Base-by-base conservation (phyloP, 2,329 filamentous ascomycete species). In the Ilyonectria destructans region DNA sequence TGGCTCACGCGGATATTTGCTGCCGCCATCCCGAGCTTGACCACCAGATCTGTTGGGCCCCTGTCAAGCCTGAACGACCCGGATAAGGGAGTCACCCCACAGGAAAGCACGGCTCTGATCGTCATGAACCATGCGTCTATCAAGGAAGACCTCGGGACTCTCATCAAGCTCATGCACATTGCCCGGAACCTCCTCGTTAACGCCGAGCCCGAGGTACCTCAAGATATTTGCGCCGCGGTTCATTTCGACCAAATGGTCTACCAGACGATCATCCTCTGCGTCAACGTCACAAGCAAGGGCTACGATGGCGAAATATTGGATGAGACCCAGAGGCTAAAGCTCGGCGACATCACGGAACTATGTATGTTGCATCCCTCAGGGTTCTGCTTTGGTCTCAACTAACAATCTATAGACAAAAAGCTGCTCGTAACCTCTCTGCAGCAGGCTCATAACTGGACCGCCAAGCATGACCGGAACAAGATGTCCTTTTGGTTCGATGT, bases 401-500 rank as follows among this genome's bases (percentile, higher is more conserved):
- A 48, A 72, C 61, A 48, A 3, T 10, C 15, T n/a, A 6, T 61
- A 91, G 89, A 90, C 78, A 92, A 92, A 72, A 91, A 91, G 74
- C 81, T 92, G 1, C 82, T 92, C 2, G 89, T 92, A 2, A 91
- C 90, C 0, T 89, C 88, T 2, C 80, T 92, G 13, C 90, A 92
- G 74, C 89, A 92, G 77, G 88, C 89, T 2, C 90, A 92, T 71
- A 92, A 92, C 77, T 91, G 90, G 89, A 90, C 89, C 1, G 89
- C 90, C 63, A 91, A 91, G 69, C 90, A 92, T 73, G 90, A 92
- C 74, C 83, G 90, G 40, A 91, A 91, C 78, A 92, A 92, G 77
- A 92, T 91, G 89, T 85, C 87, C 0, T 92, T 92, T 68, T 92
- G 90, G 90, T 88, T 88, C 63, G 88, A 90, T 61, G 88, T 91